Evolutionary conservation across 768 basidiomycete species (phyloP), one percentile per base, ranked within the genome.

Genomic region (Phlebiopsis flavidoalba): DNA sequence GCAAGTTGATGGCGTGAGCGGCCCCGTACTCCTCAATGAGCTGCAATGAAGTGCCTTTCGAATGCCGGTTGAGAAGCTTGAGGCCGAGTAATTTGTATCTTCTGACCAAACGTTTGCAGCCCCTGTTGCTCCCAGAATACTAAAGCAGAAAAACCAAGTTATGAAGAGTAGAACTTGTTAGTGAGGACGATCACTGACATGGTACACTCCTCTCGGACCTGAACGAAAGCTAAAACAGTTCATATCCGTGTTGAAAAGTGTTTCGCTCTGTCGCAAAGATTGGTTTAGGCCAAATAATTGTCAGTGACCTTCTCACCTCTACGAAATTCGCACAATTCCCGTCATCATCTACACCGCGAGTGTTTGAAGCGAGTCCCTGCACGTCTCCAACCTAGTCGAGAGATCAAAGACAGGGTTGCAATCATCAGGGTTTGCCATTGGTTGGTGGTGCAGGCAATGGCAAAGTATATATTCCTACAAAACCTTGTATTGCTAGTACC

Each of bases 121-220:
- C 93, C 95, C 74, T 96, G 94, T 69, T 99, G 96, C 72, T 98
- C 96, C 97, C 97, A 99, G 72, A 99, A 99, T 60, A 98, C 94
- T 95, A 69, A 50, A n/a, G 54, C 10, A 12, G 6, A 43, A 4
- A 52, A 52, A 52, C 10, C 8, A 31, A 3, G 26, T 19, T n/a
- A 24, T 43, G 5, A 35, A 24, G 14, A 8, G 52, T 26, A 46
- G 0, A n/a, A 19, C 35, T 63, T 63, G 17, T n/a, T 31, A 5
- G 10, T 43, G 50, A 58, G 24, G 47, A 63, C 11, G 65, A 67
- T 60, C 57, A 84, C 93, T 69, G 79, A 96, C 94, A 79, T 60
- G 97, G 97, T 47, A 99, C 91, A 66, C 92, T 95, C 61, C 97
- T n/a, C 97, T 64, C 97, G 87, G 50, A 95, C 85, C 81, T 98